These are phyloP conservation scores for Magnaporthiopsis poae DNA, from an alignment of 2,329 filamentous ascomycete species.

Conservation along the genomic window DNA sequence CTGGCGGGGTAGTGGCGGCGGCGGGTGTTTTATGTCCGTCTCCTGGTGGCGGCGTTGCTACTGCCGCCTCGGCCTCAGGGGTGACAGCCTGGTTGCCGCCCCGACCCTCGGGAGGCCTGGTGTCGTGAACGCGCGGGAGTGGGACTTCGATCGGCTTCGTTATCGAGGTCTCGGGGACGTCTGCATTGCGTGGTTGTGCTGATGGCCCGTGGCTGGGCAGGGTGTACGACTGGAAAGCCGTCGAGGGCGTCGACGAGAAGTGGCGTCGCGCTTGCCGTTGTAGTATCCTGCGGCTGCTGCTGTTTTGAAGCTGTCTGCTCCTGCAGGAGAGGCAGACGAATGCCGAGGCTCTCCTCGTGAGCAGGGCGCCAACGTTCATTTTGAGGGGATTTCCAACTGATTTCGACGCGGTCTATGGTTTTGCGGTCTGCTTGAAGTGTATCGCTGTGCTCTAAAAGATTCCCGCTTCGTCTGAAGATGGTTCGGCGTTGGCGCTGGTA, in stretches of 20 bases:
- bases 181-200: conserved; percentile 31
- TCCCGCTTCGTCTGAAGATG: no score
- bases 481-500: not conserved
- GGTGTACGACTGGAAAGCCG: conserved; percentile 42
- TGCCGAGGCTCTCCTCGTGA: conserved; percentile 24
- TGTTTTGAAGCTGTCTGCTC: conserved; percentile 16
- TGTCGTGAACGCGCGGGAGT: conserved; percentile 43
- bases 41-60: not conserved
- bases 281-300: conserved; percentile 1
- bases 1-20: not conserved
- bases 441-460: not conserved
- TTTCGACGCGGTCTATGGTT: not conserved
- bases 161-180: conserved; percentile 38
- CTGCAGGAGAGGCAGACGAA: conserved; percentile 31
- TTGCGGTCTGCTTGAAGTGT: not conserved
- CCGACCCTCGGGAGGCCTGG: conserved; percentile 29
- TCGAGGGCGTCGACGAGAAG: conserved; percentile 26
- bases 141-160: conserved; percentile 20
- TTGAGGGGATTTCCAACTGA: not conserved
- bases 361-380: conserved; percentile 34
- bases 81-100: conserved; percentile 33
- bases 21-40: not conserved
- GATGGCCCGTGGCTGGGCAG: conserved; percentile 29
- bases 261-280: conserved; percentile 22
- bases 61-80: conserved; percentile 46